phyloP scores from a whole-genome alignment of 176 grass and related monocot genomes.

The Bothriochloa decipiens region DNA sequence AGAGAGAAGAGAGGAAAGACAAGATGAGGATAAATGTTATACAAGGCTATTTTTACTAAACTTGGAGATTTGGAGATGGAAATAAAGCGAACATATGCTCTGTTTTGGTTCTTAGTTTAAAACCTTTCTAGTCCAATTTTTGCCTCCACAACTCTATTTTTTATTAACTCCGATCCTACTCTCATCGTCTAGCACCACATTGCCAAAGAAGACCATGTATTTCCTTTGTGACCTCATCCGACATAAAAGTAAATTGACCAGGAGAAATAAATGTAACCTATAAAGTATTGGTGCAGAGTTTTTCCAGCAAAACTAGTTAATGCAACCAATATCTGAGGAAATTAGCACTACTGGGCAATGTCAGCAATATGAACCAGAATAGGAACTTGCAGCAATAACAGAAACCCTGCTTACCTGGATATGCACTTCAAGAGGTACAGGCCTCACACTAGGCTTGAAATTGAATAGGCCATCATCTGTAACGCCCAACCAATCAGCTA shows the following conservation, averaged over 20 bases:
- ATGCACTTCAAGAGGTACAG: conserved; percentile 99
- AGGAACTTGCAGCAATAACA: conserved; percentile 24
- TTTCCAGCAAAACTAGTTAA: conserved; percentile 31
- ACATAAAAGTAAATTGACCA: conserved; percentile 10
- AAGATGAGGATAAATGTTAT: too few relatives aligned
- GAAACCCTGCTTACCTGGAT: conserved; percentile 72
- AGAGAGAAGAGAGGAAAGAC: too few relatives aligned
- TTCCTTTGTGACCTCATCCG: not conserved
- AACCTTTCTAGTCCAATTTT: not conserved
- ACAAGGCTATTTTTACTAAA: too few relatives aligned
- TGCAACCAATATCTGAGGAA: conserved; percentile 28
- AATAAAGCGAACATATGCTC: not conserved
- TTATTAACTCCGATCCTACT: not conserved
- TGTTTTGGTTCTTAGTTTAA: not conserved
- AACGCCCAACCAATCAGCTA: conserved; percentile 93
- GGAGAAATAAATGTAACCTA: conserved; percentile 29
- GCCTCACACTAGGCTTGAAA: conserved; percentile 98
- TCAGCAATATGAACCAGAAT: conserved; percentile 25
- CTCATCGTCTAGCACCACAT: conserved; percentile 6
- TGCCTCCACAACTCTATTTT: not conserved
- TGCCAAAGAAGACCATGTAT: not conserved
- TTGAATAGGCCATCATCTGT: conserved; percentile 88
- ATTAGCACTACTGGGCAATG: conserved; percentile 26
- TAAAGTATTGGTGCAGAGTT: conserved; percentile 14
- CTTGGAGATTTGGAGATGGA: too few relatives aligned